Evolutionary conservation across 140 eudicot species (phyloP), one percentile per base, ranked within the genome.

Genomic region (Cichorium intybus): DNA sequence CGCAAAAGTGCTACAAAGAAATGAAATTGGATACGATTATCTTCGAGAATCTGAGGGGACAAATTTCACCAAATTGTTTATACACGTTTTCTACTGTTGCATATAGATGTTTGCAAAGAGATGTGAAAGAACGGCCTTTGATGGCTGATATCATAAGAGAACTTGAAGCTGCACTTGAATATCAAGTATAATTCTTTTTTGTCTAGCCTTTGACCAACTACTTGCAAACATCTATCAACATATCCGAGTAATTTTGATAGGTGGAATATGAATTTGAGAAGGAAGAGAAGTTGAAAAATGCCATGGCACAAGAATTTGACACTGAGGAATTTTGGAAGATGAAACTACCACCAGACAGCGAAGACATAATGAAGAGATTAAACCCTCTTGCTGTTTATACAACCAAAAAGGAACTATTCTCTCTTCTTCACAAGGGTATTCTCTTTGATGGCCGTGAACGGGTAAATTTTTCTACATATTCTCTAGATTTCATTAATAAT

Each of bases 291-390:
- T 8, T 35, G 43, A 35, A 35, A 35, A 9, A 35, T 35, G 43
- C 43, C 43, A 35, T 56, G 62, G 43, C 33, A 56, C 34, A 56
- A 27, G 62, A 56, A 56, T 16, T 14, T 16, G 62, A 56, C 6
- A 26, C n/a, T 22, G 23, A 28, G 24, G 64, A 59, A 59, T 59
- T 33, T 59, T 59, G 64, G 64, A 59, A 17, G 48, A 11, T 17
- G 23, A 59, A 59, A 59, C 50, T 59, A 27, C 64, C 64, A 4
- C 27, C 7, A 8, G 64, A 59, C 12, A 59, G 64, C 34, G 50
- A 59, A 59, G 64, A 59, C 17, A 59, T 59, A 59, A 34, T 59
- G 16, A 34, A 59, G 48, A 59, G 14, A 27, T 59, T 59, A 20
- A 59, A 59, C 24, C 64, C 64, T 16, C 5, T 34, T 10, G 64